phyloP scores from a whole-genome alignment of 306 rosid genomes.

The Sesbania bispinosa region DNA sequence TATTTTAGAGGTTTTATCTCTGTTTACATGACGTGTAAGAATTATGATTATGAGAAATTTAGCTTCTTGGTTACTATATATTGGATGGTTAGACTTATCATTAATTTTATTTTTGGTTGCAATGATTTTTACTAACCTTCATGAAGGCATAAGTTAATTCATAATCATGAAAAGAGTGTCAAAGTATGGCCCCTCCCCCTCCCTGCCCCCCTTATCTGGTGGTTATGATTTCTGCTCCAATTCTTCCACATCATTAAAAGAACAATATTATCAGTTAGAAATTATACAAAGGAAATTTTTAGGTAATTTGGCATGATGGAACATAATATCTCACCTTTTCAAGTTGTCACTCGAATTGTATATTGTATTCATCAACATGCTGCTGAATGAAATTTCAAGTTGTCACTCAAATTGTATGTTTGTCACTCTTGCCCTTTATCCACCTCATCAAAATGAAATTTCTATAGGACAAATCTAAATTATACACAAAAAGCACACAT shows the following conservation, averaged over 20 bases:
- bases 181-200: no score
- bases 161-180: background rate
- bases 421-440: background rate
- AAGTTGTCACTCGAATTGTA: no score
- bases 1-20: background rate
- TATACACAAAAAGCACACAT: background rate
- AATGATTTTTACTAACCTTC: background rate
- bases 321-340: no score
- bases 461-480: background rate
- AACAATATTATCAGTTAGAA: background rate
- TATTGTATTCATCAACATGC: background rate
- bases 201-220: background rate
- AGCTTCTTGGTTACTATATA: background rate
- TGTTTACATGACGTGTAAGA: background rate
- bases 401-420: no score
- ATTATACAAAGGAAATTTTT: background rate
- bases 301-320: background rate
- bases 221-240: background rate
- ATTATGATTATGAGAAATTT: background rate
- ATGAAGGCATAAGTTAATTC: background rate
- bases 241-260: background rate
- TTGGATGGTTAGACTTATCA: background rate
- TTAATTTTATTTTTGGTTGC: background rate
- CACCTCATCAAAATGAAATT: background rate
- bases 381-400: no score